Evolutionary conservation across 305 asterid genomes (phyloP), one percentile per base, ranked within the genome.

Genomic region (Solanum hybrid): DNA sequence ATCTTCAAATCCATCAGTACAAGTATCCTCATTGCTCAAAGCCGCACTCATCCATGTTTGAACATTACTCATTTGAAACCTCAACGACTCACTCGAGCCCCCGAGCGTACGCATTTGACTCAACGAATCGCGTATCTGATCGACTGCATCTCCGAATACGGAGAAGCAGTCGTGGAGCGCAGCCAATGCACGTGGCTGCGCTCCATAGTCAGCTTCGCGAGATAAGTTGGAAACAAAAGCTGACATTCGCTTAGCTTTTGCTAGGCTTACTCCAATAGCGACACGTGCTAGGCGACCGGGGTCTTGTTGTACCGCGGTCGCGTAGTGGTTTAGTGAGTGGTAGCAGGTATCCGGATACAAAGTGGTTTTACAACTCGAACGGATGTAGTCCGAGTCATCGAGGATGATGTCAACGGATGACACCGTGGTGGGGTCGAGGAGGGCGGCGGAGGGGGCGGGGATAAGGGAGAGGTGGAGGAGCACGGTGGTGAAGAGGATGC

Each of bases 161-260:
- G 93, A 75, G 88, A 89, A 92, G 94, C 99, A 97, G 94, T 97
- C 99, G 89, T 88, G 98, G 15, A 97, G 91, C 0, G 98, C 98
- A 3, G 96, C 91, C 1, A 91, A 91, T 6, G 92, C 95, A 14
- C 87, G 90, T 65, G 84, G 87, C 7, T 57, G 95, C 90, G 15
- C 92, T 95, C 93, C 96, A 93, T 72, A 91, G 82, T 34, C 95
- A 75, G 93, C 94, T 17, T 89, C 87, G 80, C 92, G 94, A 34
- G 96, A 84, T 84, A 95, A 87, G 93, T 94, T 94, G 88, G 94
- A 92, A 38, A 97, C 90, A 95, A 95, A 92, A n/a, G 86, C 13
- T 26, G 96, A 91, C 91, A 93, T 92, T 81, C 88, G 29, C 70
- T 91, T 91, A 78, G 95, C 96, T 51, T 89, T 92, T 33, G 94